Percentiles rank a stretch among this genome's conserved stretches.
phyloP scores from a whole-genome alignment of 2,329 filamentous ascomycete species.

The Fonsecaea multimorphosa region DNA sequence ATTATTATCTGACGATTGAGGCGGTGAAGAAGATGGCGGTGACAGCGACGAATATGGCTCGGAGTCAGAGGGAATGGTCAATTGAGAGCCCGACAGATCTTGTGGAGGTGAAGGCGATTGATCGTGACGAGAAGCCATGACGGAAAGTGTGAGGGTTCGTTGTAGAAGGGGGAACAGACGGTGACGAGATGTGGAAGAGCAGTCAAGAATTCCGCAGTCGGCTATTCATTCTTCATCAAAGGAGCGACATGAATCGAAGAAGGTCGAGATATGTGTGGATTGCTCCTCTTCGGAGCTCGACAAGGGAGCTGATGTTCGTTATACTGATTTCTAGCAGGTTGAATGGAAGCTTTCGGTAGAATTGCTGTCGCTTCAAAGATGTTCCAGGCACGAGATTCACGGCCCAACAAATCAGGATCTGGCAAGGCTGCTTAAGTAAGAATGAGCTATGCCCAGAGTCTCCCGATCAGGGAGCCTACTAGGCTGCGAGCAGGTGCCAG shows the following conservation, averaged over 20 bases:
- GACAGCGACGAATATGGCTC: slow-evolving; percentile 53
- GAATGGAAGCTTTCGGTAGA: slow-evolving; percentile 16
- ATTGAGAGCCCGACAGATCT: slow-evolving; percentile 39
- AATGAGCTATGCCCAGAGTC: not conserved
- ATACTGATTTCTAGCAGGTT: not conserved
- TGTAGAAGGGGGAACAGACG: not conserved
- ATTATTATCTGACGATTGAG: slow-evolving; percentile 45
- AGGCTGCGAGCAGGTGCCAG: not conserved
- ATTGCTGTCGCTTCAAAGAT: slow-evolving; percentile 15
- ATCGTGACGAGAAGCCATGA: slow-evolving; percentile 34
- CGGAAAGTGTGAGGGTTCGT: slow-evolving; percentile 11
- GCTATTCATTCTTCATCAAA: slow-evolving; percentile 26
- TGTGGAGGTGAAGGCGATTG: slow-evolving; percentile 39
- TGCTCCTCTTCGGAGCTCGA: slow-evolving; percentile 1
- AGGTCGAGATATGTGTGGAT: not conserved
- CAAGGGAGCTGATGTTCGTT: not conserved
- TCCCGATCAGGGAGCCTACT: not conserved
- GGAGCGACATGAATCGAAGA: slow-evolving; percentile 11
- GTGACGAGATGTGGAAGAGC: slow-evolving; percentile 9
- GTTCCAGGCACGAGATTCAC: slow-evolving; percentile 23
- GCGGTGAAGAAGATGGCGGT: slow-evolving; percentile 47
- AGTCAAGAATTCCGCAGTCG: slow-evolving; percentile 18
- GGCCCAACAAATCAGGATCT: slow-evolving; percentile 12
- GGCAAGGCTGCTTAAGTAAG: slow-evolving; percentile 3
- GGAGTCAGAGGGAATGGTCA: slow-evolving; percentile 55